Percentiles rank a stretch among this genome's conserved stretches.
These are phyloP conservation scores for Podospora conica DNA, from an alignment of 495 filamentous ascomycete genomes.

Conservation along the genomic window DNA sequence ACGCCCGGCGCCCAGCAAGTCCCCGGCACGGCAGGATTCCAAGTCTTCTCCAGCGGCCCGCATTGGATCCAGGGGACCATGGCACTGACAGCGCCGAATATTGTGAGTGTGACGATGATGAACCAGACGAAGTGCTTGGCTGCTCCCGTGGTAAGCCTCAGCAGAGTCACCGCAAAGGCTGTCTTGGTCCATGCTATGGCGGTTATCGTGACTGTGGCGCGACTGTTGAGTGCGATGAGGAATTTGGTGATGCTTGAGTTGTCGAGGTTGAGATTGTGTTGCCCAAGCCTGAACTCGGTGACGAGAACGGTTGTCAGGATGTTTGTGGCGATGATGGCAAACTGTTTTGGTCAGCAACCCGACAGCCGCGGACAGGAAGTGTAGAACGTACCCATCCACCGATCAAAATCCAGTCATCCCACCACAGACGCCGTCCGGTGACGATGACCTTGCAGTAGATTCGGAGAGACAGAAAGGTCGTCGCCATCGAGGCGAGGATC, in stretches of 20 bases:
- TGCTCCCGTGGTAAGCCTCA: not conserved
- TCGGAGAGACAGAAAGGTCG: not conserved
- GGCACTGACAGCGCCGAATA: not conserved
- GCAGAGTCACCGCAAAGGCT: not conserved
- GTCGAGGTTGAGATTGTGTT: not conserved
- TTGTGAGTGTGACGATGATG: not conserved
- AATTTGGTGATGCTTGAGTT: not conserved
- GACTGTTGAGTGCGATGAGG: not conserved
- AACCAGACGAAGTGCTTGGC: not conserved
- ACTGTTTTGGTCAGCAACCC: not conserved
- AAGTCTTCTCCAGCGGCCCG: not conserved
- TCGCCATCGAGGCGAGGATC: not conserved
- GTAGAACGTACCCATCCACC: not conserved
- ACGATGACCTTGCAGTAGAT: not conserved
- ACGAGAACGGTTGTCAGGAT: not conserved
- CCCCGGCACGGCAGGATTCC: not conserved
- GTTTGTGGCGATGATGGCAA: not conserved
- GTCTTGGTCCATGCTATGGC: constrained; percentile 1
- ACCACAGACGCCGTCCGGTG: not conserved
- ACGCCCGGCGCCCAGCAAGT: not conserved
- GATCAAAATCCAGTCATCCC: constrained; percentile 3
- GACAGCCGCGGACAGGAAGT: too few species aligned
- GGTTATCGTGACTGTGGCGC: not conserved
- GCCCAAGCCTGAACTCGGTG: not conserved
- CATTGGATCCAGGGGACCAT: not conserved